These are phyloP conservation scores for Phytophthora vignae DNA, from an alignment of 352 stramenopile species.

Conservation along the genomic window DNA sequence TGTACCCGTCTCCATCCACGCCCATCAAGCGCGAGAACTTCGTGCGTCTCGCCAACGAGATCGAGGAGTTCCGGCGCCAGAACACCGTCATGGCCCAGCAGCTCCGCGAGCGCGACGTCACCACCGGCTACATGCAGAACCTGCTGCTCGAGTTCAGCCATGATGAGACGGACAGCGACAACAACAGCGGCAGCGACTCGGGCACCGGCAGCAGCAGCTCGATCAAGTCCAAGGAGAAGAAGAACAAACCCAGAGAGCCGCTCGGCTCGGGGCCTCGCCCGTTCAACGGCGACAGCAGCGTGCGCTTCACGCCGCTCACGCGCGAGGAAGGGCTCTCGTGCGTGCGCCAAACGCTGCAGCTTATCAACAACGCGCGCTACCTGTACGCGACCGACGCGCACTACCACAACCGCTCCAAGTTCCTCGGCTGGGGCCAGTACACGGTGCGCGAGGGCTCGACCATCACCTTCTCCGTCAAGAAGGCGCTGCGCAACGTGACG, in stretches of 20 bases:
- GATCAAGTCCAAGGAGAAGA: constrained; percentile 1
- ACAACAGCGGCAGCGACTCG: constrained; percentile 19
- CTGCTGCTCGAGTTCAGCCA: constrained; percentile 55
- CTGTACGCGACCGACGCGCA: constrained; percentile 42
- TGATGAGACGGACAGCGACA: constrained; percentile 34
- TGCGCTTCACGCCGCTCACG: constrained; percentile 49
- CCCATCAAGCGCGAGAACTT: constrained; percentile 45
- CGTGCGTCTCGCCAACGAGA: constrained; percentile 48
- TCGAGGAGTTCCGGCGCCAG: constrained; percentile 53
- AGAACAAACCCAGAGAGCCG: constrained; percentile 1
- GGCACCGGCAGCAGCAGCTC: not conserved
- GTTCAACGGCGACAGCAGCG: constrained; percentile 27
- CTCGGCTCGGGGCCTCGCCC: constrained; percentile 24
- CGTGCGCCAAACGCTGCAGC: constrained; percentile 39
- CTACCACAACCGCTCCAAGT: constrained; percentile 42
- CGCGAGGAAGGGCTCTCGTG: constrained; percentile 40
- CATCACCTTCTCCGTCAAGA: constrained; percentile 63
- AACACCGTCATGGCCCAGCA: constrained; percentile 54
- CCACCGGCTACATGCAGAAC: constrained; percentile 62
- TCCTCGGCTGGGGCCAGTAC: constrained; percentile 64
- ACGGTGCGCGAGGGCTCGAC: constrained; percentile 44
- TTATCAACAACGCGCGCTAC: constrained; percentile 43
- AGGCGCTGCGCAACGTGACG: constrained; percentile 41
- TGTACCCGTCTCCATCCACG: constrained; percentile 17
- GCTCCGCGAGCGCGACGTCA: constrained; percentile 57